phyloP scores from a whole-genome alignment of 2,329 filamentous ascomycete species.

The Monosporascus sp. region DNA sequence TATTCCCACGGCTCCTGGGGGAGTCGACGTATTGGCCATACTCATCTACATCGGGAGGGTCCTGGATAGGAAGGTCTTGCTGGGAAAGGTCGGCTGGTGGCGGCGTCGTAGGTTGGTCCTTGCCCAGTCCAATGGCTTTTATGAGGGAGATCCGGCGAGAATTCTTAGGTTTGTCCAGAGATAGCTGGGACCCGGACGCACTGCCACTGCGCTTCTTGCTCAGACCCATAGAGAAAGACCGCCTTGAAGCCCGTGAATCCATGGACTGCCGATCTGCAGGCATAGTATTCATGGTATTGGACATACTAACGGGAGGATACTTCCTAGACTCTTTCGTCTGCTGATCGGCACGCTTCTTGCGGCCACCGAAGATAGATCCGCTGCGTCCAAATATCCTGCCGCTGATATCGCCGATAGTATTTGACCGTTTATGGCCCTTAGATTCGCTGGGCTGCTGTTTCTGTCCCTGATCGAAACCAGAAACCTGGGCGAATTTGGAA shows the following conservation, averaged over 20 bases:
- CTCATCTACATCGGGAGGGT: constrained; percentile 34
- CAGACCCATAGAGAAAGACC: constrained; percentile 64
- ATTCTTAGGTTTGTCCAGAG: constrained; percentile 46
- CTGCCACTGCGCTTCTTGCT: constrained; percentile 68
- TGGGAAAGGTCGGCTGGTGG: constrained; percentile 42
- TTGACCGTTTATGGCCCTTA: constrained; percentile 62
- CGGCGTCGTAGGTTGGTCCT: constrained; percentile 44
- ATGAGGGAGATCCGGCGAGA: constrained; percentile 66
- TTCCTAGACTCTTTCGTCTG: constrained; percentile 58
- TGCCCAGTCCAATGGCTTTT: constrained; percentile 57
- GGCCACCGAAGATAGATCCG: constrained; percentile 71
- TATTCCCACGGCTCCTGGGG: constrained; percentile 11
- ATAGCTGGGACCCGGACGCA: constrained; percentile 50
- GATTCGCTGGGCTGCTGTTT: constrained; percentile 31
- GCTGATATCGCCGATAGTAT: constrained; percentile 73
- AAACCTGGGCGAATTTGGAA: constrained; percentile 52
- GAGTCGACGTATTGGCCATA: constrained; percentile 30
- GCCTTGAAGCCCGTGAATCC: constrained; percentile 61
- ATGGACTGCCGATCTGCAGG: constrained; percentile 59
- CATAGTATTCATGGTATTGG: constrained; percentile 63
- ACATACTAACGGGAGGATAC: constrained; percentile 91
- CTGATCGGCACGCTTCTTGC: constrained; percentile 28
- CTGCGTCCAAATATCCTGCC: constrained; percentile 81
- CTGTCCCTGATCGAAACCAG: constrained; percentile 53
- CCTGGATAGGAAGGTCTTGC: constrained; percentile 47